Evolutionary conservation across 192 early-diverging fungal genomes (phyloP).

Genomic region (Rhizophagus sp.): DNA sequence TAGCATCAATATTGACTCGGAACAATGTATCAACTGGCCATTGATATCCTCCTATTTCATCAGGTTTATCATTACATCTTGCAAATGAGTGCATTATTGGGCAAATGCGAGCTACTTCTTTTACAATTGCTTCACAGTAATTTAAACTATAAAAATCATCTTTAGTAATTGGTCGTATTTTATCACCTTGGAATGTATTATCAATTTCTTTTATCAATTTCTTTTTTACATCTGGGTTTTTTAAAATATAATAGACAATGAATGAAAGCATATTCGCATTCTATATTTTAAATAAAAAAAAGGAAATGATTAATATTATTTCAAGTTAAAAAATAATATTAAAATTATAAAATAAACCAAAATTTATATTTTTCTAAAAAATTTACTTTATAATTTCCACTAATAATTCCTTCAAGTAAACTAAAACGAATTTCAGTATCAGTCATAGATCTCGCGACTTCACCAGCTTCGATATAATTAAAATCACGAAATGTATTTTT

Average conservation of each 20-base stretch:
- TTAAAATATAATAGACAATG: too few species aligned
- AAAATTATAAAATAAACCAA: too few species aligned
- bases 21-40: too few species aligned
- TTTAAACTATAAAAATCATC: constrained; percentile 1
- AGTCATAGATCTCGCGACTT: background rate
- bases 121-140: too few species aligned
- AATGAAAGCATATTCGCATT: background rate
- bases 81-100: background rate
- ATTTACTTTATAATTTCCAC: constrained; percentile 7
- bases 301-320: too few species aligned
- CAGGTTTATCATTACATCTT: background rate
- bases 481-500: background rate
- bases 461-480: background rate
- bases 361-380: too few species aligned
- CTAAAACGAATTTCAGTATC: constrained; percentile 9
- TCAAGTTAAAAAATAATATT: background rate
- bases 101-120: too few species aligned
- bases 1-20: too few species aligned
- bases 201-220: too few species aligned
- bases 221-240: too few species aligned
- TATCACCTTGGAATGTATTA: too few species aligned
- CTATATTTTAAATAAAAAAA: too few species aligned
- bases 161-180: background rate
- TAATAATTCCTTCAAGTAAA: background rate
- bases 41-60: constrained; percentile 18